Percentiles rank a stretch among this genome's conserved stretches.
phyloP scores from a whole-genome alignment of 768 basidiomycete genomes.

The Tulasnella sp. region DNA sequence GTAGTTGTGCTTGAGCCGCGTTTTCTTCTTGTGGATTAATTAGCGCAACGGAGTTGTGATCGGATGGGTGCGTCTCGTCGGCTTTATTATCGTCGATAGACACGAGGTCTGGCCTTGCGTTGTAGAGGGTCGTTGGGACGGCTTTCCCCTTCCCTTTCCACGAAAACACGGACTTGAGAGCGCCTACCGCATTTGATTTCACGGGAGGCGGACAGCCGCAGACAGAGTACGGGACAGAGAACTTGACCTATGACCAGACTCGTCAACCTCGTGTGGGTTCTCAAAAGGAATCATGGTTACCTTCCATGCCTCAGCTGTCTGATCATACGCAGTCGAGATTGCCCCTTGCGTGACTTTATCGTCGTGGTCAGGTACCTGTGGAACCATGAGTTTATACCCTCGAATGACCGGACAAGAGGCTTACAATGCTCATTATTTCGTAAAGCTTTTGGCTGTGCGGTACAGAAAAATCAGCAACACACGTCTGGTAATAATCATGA shows the following conservation, averaged over 20 bases:
- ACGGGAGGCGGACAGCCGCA: constrained; percentile 44
- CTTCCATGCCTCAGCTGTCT: constrained; percentile 40
- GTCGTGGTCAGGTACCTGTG: constrained; percentile 30
- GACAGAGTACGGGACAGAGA: constrained; percentile 41
- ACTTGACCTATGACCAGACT: constrained; percentile 31
- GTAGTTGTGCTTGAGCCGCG: neutral
- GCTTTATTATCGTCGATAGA: constrained; percentile 13
- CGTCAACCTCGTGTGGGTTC: neutral
- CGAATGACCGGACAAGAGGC: neutral
- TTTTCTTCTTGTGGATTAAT: constrained; percentile 6
- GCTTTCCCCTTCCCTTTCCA: constrained; percentile 12
- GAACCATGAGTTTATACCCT: neutral
- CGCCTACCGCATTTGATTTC: neutral
- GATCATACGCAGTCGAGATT: constrained; percentile 38
- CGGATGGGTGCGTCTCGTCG: constrained; percentile 19
- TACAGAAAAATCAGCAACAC: constrained; percentile 17
- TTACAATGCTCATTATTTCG: neutral
- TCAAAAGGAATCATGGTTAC: constrained; percentile 19
- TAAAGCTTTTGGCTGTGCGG: neutral
- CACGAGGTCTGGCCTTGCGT: constrained; percentile 19
- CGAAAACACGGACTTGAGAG: neutral
- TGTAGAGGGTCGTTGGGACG: neutral
- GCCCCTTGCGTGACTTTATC: constrained; percentile 38
- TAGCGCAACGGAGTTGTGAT: constrained; percentile 17
- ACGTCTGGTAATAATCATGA: neutral